phyloP scores from a whole-genome alignment of 2,329 filamentous ascomycete species.

The Byssothecium circinans region DNA sequence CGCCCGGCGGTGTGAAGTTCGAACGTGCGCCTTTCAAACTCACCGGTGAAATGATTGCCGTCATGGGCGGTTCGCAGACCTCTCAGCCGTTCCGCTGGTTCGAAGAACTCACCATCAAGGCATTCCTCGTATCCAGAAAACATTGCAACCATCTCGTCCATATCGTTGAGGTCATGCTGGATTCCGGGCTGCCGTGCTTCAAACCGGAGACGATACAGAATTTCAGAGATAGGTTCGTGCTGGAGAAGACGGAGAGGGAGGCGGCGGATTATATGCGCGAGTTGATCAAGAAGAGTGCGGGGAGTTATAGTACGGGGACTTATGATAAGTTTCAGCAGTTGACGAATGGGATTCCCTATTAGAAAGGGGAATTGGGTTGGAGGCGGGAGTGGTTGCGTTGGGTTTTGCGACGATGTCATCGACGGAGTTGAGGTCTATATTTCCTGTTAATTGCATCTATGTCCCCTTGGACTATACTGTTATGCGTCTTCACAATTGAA shows the following conservation, averaged over 20 bases:
- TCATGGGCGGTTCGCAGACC: constrained; percentile 84
- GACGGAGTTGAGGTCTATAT: no score
- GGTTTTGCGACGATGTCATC: no score
- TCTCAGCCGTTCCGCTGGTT: constrained; percentile 94
- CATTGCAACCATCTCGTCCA: constrained; percentile 88
- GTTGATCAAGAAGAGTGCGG: constrained; percentile 85
- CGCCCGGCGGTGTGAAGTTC: constrained; percentile 93
- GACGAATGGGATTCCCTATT: constrained; percentile 97
- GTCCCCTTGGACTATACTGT: no score
- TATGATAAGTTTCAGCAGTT: constrained; percentile 98
- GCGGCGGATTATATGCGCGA: constrained; percentile 93
- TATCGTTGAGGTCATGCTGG: constrained; percentile 92
- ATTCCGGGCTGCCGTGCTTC: constrained; percentile 94
- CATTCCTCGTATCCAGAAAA: constrained; percentile 84
- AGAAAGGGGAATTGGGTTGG: constrained; percentile 21
- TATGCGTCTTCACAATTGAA: no score
- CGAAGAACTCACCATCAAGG: constrained; percentile 93
- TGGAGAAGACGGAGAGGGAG: constrained; percentile 88
- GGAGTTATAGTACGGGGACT: constrained; percentile 86
- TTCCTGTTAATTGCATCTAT: no score
- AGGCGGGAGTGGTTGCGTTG: no score
- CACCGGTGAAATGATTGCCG: constrained; percentile 95
- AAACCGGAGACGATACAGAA: constrained; percentile 93
- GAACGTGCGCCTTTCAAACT: constrained; percentile 98
- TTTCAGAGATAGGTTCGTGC: constrained; percentile 88